Evolutionary conservation across 768 basidiomycete species (phyloP).

Genomic region (Neoboletus subvelutipes): DNA sequence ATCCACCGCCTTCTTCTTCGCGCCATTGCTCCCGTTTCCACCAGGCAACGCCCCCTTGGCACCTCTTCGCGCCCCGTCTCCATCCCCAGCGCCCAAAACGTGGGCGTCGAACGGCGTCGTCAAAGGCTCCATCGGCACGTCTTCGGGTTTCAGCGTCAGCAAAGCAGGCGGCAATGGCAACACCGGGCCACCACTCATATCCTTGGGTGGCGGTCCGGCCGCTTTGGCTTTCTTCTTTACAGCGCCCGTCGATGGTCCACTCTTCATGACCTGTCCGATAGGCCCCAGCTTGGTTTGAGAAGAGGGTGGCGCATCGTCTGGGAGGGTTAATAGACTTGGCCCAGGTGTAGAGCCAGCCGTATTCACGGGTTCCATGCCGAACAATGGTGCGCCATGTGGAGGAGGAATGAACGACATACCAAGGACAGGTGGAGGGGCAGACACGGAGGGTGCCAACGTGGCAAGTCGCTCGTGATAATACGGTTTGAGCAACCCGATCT

Average conservation of each 20-base stretch:
- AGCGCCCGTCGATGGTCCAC: conserved; percentile 40
- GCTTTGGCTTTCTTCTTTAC: conserved; percentile 62
- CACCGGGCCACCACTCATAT: conserved; percentile 15
- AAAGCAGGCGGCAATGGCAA: conserved; percentile 21
- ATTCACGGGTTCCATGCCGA: background rate
- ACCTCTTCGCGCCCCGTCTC: conserved; percentile 9
- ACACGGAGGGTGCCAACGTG: conserved; percentile 35
- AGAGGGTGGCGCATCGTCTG: conserved; percentile 62
- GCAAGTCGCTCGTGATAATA: conserved; percentile 67
- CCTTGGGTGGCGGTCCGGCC: conserved; percentile 25
- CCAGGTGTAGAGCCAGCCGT: background rate
- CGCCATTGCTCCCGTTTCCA: conserved; percentile 11
- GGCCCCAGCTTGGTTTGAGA: conserved; percentile 75
- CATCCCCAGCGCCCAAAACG: background rate
- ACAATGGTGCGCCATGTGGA: conserved; percentile 3
- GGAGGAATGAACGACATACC: conserved; percentile 19
- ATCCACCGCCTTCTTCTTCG: conserved; percentile 29
- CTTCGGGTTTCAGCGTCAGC: conserved; percentile 19
- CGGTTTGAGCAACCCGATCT: conserved; percentile 80
- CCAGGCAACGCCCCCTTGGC: conserved; percentile 11
- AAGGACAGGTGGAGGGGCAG: conserved; percentile 18
- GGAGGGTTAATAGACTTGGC: conserved; percentile 40
- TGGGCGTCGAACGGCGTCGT: conserved; percentile 16
- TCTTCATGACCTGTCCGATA: conserved; percentile 69
- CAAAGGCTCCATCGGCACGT: conserved; percentile 21